phyloP scores from a whole-genome alignment of 1,284 basidiomycete species.

The Afroboletus lepidellus region DNA sequence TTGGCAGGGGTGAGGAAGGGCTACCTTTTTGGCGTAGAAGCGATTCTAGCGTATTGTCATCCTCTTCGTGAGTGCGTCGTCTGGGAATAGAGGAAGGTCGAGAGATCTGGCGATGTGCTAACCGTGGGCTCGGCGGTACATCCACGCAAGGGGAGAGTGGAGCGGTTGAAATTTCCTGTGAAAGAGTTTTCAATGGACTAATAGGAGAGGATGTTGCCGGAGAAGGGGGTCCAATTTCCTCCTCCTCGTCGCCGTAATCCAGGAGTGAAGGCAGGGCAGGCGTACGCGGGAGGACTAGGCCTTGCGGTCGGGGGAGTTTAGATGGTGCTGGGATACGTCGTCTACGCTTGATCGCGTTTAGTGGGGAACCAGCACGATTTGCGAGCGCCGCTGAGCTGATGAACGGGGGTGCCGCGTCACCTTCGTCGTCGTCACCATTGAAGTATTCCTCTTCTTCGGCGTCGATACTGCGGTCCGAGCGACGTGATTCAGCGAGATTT shows the following conservation, averaged over 20 bases:
- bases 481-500: constrained; percentile 43
- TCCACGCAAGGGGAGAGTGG: constrained; percentile 30
- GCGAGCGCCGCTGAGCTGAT: constrained; percentile 36
- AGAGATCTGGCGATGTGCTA: constrained; percentile 43
- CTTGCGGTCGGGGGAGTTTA: constrained; percentile 42
- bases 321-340: constrained; percentile 43
- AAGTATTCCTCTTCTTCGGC: constrained; percentile 90
- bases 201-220: constrained; percentile 14
- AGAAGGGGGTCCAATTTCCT: constrained; percentile 19
- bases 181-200: constrained; percentile 8
- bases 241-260: constrained; percentile 69
- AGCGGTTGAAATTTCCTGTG: constrained; percentile 14
- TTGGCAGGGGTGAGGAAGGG: constrained; percentile 44
- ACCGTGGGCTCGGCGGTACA: constrained; percentile 39
- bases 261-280: constrained; percentile 59
- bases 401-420: constrained; percentile 35
- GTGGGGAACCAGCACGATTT: constrained; percentile 37
- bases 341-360: constrained; percentile 55
- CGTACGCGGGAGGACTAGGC: constrained; percentile 38
- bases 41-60: constrained; percentile 54
- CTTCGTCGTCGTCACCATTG: constrained; percentile 69
- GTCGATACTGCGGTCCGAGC: constrained; percentile 52
- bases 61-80: constrained; percentile 38
- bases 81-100: constrained; percentile 39
- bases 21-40: constrained; percentile 45